Percentiles rank a stretch among this genome's conserved stretches.
These are phyloP conservation scores for Candida koratica DNA, from an alignment of 805 yeast species.

Conservation along the genomic window DNA sequence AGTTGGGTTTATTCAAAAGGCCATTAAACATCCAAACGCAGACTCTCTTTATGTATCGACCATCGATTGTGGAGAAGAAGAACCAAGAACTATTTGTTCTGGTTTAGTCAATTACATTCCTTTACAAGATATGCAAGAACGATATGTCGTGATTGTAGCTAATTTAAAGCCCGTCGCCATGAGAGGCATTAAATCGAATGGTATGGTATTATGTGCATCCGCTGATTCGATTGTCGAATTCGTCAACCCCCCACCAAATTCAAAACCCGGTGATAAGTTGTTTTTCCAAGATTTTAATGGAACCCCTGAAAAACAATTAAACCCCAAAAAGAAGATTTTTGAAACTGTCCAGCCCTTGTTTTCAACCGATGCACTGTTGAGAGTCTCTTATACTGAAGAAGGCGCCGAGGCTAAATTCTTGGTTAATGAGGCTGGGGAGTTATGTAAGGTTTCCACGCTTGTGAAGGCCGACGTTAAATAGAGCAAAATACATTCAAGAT, in stretches of 20 bases:
- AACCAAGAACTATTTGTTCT: slow-evolving; percentile 97
- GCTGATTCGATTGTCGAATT: slow-evolving; percentile 75
- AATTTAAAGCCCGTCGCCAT: slow-evolving; percentile 96
- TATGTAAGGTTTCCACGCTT: slow-evolving; percentile 68
- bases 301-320: slow-evolving; percentile 84
- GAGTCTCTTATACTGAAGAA: slow-evolving; percentile 77
- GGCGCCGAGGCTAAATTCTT: slow-evolving; percentile 71
- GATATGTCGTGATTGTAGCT: slow-evolving; percentile 86
- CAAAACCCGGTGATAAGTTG: slow-evolving; percentile 93
- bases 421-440: slow-evolving; percentile 75
- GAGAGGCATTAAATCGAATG: slow-evolving; percentile 95
- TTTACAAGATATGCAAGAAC: slow-evolving; percentile 92
- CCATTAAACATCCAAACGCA: slow-evolving; percentile 96
- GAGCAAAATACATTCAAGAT: too few species aligned
- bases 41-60: slow-evolving; percentile 95
- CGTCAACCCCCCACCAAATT: slow-evolving; percentile 89
- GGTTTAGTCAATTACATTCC: slow-evolving; percentile 90
- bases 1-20: slow-evolving; percentile 96
- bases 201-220: slow-evolving; percentile 96
- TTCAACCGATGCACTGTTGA: slow-evolving; percentile 69
- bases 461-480: slow-evolving; percentile 69
- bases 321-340: slow-evolving; percentile 98
- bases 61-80: slow-evolving; percentile 92
- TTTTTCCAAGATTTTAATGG: slow-evolving; percentile 91
- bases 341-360: slow-evolving; percentile 91